A percentile compares a stretch with the other conserved stretches of the same genome.
Conservation (phyloP, 1,139 yeast species). For the Protomyces lactucae-debilis region DNA sequence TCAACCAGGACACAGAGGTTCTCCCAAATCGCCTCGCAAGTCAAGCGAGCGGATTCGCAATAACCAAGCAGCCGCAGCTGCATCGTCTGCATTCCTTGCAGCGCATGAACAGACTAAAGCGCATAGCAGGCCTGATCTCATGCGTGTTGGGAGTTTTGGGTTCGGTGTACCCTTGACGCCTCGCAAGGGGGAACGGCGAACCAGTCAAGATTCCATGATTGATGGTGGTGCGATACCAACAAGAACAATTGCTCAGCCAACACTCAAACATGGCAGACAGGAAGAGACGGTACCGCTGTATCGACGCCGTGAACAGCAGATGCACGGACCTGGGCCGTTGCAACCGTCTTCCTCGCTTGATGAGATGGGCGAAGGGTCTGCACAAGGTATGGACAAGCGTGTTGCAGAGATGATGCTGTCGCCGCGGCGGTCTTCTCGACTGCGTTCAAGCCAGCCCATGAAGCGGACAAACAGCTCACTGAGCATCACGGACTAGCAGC, state of each 20-base stretch:
- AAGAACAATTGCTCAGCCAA: background rate
- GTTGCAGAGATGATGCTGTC: constrained; percentile 19
- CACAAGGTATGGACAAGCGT: constrained; percentile 10
- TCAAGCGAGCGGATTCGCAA: background rate
- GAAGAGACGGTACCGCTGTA: background rate
- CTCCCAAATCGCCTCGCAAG: background rate
- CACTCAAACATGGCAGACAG: background rate
- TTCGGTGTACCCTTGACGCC: constrained; percentile 26
- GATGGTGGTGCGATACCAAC: background rate
- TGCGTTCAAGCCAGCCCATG: constrained; percentile 3
- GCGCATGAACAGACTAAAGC: background rate
- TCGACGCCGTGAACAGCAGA: background rate
- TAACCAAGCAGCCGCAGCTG: background rate
- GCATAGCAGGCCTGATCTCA: constrained; percentile 7
- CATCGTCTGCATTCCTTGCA: background rate
- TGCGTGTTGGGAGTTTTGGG: constrained; percentile 19
- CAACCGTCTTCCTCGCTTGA: background rate
- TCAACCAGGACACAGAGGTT: background rate
- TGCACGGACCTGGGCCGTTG: background rate
- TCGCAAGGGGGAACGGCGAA: constrained; percentile 1
- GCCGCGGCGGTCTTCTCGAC: constrained; percentile 16
- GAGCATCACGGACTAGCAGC: constrained; percentile 7
- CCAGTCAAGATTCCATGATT: background rate
- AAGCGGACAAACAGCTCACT: constrained; percentile 21
- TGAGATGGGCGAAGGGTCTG: constrained; percentile 2